Evolutionary conservation across 495 filamentous ascomycete species (phyloP), one percentile per base, ranked within the genome.

Genomic region (Podospora tetraspora): DNA sequence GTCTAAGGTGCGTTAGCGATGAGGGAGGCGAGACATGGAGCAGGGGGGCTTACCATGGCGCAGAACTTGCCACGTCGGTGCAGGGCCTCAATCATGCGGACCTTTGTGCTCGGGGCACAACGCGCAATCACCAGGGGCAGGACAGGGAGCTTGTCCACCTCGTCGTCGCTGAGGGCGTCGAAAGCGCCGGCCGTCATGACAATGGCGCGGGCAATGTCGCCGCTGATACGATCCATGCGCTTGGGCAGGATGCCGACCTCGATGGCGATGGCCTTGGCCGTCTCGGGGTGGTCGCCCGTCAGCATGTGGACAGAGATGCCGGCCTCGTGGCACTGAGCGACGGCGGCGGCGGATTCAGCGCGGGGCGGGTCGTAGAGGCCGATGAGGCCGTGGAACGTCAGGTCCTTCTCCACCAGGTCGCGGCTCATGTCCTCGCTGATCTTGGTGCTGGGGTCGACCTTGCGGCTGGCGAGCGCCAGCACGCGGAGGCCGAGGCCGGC

Each of bases 271-370:
- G 90, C 88, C 65, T 86, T 86, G 30, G 91, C 91, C 6, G 91
- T 94, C 30, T 85, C 86, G 0, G 88, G 86, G 63, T 93, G 90
- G 73, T 94, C 91, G 13, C 89, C 91, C n/a, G 91, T 94, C 8
- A 93, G 79, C 91, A 94, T 94, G 76, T 92, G 89, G 3, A 93
- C 89, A 59, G 83, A 82, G 57, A 94, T 91, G 27, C 91, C 91
- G 24, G 91, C 91, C 56, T 82, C 78, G 58, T 88, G 84, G 76
- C 90, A 92, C 70, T 87, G 83, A 11, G 80, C 77, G n/a, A 94
- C 85, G 3, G 91, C 85, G 6, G 82, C 84, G 21, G 83, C 85
- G 3, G 89, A 90, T 70, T 90, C 90, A 8, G 86, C 82, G 1
- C 90, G 87, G 5, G 89, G 89, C 16, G 90, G 90, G 75, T 92